Evolutionary conservation across 371 early-diverging fungal genomes (phyloP).

Genomic region (Lichtheimia ramosa): DNA sequence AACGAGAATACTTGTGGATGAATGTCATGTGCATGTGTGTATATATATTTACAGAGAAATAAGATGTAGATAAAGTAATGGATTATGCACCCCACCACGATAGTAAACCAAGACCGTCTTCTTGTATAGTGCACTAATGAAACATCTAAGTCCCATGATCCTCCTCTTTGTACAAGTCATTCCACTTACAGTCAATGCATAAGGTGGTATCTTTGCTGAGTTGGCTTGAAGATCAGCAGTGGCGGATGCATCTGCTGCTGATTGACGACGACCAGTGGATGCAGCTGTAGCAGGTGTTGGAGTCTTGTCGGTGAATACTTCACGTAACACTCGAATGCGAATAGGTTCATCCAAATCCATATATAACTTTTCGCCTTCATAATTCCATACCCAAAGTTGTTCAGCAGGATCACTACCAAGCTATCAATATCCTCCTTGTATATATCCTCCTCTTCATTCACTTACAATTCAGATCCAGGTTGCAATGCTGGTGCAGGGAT

Average conservation of each 20-base stretch:
- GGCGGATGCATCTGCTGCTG: constrained; percentile 44
- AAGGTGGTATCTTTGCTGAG: constrained; percentile 61
- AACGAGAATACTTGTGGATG: no score
- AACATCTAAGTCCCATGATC: not conserved
- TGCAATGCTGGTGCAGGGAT: constrained; percentile 74
- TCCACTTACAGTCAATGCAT: constrained; percentile 53
- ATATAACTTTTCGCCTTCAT: constrained; percentile 78
- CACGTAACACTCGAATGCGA: constrained; percentile 75
- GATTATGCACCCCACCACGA: constrained; percentile 72
- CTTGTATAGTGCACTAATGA: constrained; percentile 63
- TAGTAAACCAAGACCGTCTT: constrained; percentile 73
- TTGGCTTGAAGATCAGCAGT: constrained; percentile 55
- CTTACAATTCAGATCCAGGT: constrained; percentile 62
- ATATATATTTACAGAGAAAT: not conserved
- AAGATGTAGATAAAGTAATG: not conserved
- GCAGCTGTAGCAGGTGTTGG: constrained; percentile 53
- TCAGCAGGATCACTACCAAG: constrained; percentile 61
- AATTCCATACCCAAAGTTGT: constrained; percentile 89
- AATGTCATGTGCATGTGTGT: not conserved
- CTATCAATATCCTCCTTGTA: not conserved
- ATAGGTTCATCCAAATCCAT: constrained; percentile 84
- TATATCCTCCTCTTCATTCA: not conserved
- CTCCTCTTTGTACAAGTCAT: not conserved
- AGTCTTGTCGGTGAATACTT: constrained; percentile 78
- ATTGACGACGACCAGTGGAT: constrained; percentile 32